Conservation (phyloP, 345 rosid genomes). For the Laguncularia racemosa region DNA sequence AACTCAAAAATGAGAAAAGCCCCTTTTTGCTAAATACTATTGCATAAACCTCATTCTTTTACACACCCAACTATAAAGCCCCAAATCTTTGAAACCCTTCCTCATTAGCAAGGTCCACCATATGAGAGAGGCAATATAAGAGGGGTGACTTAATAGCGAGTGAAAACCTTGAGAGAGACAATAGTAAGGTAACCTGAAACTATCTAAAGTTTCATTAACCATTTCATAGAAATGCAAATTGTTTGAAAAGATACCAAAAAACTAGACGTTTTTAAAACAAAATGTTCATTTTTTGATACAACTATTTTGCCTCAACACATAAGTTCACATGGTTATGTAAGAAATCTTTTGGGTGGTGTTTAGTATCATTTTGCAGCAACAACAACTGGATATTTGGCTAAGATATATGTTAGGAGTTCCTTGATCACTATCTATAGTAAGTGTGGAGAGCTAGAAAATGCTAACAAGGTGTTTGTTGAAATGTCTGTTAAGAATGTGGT, state of each 20-base stretch:
- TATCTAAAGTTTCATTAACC: not conserved
- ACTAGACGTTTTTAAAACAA: constrained; percentile 9
- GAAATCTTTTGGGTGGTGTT: constrained; percentile 41
- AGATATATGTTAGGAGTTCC: constrained; percentile 63
- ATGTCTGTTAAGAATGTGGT: constrained; percentile 78
- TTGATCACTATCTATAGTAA: constrained; percentile 45
- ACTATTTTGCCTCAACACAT: constrained; percentile 45
- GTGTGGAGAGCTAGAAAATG: constrained; percentile 31
- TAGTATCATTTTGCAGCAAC: constrained; percentile 56
- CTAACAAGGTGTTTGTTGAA: constrained; percentile 61
- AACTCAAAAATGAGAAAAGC: too few relatives aligned
- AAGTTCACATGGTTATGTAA: constrained; percentile 41
- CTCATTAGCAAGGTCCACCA: too few relatives aligned
- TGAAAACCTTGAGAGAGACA: too few relatives aligned
- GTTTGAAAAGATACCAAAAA: constrained; percentile 26
- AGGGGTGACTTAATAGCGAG: too few relatives aligned
- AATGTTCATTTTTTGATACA: constrained; percentile 19
- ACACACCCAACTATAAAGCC: too few relatives aligned
- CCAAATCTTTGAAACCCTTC: too few relatives aligned
- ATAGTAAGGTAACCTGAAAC: too few relatives aligned
- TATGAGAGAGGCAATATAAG: too few relatives aligned
- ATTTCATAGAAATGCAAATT: constrained; percentile 17
- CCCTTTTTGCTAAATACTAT: too few relatives aligned
- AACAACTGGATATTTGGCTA: constrained; percentile 41
- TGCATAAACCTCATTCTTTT: too few relatives aligned